A percentile compares a stretch with the other conserved stretches of the same genome.
Evolutionary conservation across 2,329 filamentous ascomycete genomes (phyloP).

Genomic region (Hymenoscyphus occultus): DNA sequence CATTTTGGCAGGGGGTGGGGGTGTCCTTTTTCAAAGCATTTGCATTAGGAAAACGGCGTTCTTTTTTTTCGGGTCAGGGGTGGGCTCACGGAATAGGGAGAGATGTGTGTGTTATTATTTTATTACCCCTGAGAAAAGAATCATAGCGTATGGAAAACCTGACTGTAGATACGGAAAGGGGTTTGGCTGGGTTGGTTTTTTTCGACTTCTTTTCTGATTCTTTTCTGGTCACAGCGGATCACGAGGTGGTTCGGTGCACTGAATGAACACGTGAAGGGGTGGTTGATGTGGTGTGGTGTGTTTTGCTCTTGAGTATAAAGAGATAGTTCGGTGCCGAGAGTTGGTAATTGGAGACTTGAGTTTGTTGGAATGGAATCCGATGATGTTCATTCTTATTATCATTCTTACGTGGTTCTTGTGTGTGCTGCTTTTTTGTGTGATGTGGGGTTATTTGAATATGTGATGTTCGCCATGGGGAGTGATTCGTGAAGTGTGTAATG

Average conservation of each 20-base stretch:
- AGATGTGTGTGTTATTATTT: background rate
- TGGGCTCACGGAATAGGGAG: background rate
- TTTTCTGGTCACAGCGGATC: background rate
- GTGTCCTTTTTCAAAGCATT: constrained; percentile 2
- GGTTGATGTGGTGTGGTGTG: background rate
- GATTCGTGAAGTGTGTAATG: no score
- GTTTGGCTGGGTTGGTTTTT: background rate
- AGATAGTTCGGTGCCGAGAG: background rate
- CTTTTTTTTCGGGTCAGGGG: background rate
- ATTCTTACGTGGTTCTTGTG: background rate
- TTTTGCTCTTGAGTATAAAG: background rate
- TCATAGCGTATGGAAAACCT: constrained; percentile 5
- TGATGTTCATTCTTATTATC: background rate
- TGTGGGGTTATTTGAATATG: background rate
- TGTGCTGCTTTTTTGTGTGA: background rate
- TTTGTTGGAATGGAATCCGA: constrained; percentile 1
- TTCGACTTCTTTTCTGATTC: background rate
- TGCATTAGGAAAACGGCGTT: constrained; percentile 15
- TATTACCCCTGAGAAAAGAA: background rate
- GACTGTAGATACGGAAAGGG: background rate
- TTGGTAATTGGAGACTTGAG: background rate
- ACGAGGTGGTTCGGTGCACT: background rate
- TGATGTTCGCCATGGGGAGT: background rate
- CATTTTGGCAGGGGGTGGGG: background rate
- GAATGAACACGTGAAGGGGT: background rate